These are phyloP conservation scores for Linderniella brevidens DNA, from an alignment of 257 asterid genomes.

Conservation along the genomic window DNA sequence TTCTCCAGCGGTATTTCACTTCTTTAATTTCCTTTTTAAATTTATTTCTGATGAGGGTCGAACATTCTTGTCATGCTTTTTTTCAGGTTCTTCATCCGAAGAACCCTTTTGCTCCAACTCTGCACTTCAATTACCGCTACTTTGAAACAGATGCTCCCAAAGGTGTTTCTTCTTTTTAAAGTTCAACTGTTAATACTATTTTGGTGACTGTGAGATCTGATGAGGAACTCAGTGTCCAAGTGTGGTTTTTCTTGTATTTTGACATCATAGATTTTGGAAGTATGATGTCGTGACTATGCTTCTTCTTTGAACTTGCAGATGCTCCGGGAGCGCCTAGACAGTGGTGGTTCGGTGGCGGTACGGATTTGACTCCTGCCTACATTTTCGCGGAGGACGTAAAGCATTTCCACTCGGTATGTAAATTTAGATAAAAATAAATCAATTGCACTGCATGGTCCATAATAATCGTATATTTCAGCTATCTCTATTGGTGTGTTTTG, in stretches of 20 bases:
- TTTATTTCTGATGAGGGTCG: too few species aligned
- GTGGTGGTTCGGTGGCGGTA: constrained; percentile 99
- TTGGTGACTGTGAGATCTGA: too few species aligned
- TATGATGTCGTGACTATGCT: too few species aligned
- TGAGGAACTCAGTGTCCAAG: too few species aligned
- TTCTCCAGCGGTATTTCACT: background rate
- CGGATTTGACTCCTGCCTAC: constrained; percentile 95
- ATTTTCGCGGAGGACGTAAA: constrained; percentile 86
- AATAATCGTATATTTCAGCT: too few species aligned
- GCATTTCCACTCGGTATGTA: constrained; percentile 85
- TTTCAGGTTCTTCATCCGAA: constrained; percentile 85
- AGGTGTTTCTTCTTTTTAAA: constrained; percentile 26
- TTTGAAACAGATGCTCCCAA: constrained; percentile 90
- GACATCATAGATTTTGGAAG: too few species aligned
- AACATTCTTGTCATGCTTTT: constrained; percentile 5
- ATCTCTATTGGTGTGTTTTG: too few species aligned
- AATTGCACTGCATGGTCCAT: too few species aligned
- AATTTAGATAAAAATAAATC: too few species aligned
- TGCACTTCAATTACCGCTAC: constrained; percentile 91
- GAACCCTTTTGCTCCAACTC: constrained; percentile 93
- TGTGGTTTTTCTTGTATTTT: too few species aligned
- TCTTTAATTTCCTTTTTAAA: background rate
- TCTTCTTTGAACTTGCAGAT: constrained; percentile 27
- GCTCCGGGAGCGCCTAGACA: constrained; percentile 88
- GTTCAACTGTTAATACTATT: too few species aligned